A percentile compares a stretch with the other conserved stretches of the same genome.
Evolutionary conservation across 441 rosid species (phyloP).

Genomic region (Erodium texanum): DNA sequence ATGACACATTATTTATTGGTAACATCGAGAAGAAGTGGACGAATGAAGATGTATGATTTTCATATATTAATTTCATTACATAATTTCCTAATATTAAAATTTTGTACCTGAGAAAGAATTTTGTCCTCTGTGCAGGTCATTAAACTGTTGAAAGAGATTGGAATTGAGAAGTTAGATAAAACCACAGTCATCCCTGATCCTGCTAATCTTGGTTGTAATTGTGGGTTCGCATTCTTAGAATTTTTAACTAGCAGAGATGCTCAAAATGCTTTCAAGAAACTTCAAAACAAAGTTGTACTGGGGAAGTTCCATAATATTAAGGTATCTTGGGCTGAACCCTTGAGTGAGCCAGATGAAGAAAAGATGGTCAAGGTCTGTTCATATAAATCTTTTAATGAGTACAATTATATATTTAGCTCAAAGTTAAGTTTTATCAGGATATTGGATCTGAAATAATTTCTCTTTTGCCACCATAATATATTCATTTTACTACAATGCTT

Average conservation of each 20-base stretch:
- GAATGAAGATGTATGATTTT: constrained; percentile 26
- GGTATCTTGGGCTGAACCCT: constrained; percentile 32
- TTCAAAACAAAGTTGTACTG: constrained; percentile 19
- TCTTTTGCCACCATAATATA: neutral
- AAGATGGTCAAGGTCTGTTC: constrained; percentile 27
- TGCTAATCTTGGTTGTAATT: constrained; percentile 21
- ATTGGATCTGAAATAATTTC: neutral
- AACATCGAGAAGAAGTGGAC: constrained; percentile 31
- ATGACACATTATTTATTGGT: constrained; percentile 31
- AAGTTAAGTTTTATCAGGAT: neutral
- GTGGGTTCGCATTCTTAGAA: constrained; percentile 33
- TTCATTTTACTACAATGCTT: neutral
- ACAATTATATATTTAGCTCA: neutral
- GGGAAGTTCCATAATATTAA: constrained; percentile 24
- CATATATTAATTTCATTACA: constrained; percentile 4
- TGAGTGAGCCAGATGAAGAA: constrained; percentile 31
- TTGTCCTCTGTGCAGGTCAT: constrained; percentile 20
- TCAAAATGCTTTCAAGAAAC: constrained; percentile 26
- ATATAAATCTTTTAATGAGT: neutral
- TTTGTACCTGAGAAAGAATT: constrained; percentile 7
- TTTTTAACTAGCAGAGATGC: constrained; percentile 30
- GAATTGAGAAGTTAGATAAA: constrained; percentile 29
- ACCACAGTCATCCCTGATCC: constrained; percentile 29
- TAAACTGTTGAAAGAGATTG: constrained; percentile 22
- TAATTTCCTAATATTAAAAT: neutral